These are phyloP conservation scores for Hortiboletus campestris DNA, from an alignment of 768 basidiomycete species.

Conservation along the genomic window DNA sequence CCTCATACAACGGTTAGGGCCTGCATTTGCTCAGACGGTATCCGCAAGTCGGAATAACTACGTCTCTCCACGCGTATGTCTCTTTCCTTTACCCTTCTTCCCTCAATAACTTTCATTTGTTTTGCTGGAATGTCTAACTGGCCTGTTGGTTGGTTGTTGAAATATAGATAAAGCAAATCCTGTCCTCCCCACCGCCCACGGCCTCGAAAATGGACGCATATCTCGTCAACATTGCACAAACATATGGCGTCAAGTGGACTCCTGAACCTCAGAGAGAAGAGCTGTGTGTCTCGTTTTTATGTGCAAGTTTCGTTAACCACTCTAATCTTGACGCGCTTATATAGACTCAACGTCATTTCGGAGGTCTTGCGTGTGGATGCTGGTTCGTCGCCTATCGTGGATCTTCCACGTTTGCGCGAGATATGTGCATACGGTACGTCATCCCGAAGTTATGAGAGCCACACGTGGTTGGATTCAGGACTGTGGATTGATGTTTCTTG, in stretches of 20 bases:
- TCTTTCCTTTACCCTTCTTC: not conserved
- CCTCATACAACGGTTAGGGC: conserved; percentile 55
- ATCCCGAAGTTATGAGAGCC: not conserved
- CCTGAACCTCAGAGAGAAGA: conserved; percentile 62
- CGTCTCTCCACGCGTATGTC: conserved; percentile 51
- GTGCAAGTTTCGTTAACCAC: not conserved
- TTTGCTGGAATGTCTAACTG: not conserved
- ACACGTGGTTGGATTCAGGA: not conserved
- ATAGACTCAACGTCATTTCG: conserved; percentile 54
- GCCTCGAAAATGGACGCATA: conserved; percentile 55
- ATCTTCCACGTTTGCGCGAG: conserved; percentile 52
- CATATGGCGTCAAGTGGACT: conserved; percentile 56
- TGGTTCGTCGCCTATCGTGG: conserved; percentile 46
- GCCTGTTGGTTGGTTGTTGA: not conserved
- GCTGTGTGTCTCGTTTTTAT: conserved; percentile 42
- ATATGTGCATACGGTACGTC: conserved; percentile 61
- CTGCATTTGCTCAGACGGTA: conserved; percentile 55
- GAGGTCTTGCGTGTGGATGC: conserved; percentile 52
- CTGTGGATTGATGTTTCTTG: not conserved
- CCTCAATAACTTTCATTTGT: not conserved
- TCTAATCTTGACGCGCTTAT: not conserved
- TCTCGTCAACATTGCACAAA: conserved; percentile 51
- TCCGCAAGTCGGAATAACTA: conserved; percentile 47
- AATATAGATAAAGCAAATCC: conserved; percentile 47
- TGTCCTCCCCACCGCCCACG: conserved; percentile 53